These are phyloP conservation scores for Kuraishia ogatae DNA, from an alignment of 805 yeast genomes.

Conservation along the genomic window DNA sequence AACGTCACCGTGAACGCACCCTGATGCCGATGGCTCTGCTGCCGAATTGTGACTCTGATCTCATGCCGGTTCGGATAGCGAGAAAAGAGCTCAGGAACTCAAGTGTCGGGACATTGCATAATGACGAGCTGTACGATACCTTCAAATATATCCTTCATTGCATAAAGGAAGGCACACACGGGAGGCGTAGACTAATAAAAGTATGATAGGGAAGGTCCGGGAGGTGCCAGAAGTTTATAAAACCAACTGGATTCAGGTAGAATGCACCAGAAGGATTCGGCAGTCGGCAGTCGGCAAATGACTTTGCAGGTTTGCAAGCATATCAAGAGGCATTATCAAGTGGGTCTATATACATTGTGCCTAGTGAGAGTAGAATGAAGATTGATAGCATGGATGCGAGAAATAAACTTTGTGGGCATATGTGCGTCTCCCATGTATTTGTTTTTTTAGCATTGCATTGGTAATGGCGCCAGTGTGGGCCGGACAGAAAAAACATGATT, in stretches of 20 bases:
- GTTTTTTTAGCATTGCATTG: neutral
- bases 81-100: neutral
- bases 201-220: neutral
- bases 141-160: no score
- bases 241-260: neutral
- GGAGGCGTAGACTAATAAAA: no score
- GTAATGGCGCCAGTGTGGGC: neutral
- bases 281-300: no score
- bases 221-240: neutral
- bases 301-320: no score
- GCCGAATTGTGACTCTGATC: neutral
- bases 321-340: neutral
- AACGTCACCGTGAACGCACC: no score
- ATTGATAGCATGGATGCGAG: neutral
- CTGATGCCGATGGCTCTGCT: neutral
- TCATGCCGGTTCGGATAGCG: neutral
- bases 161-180: no score
- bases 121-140: no score
- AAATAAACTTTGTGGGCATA: neutral
- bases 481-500: neutral
- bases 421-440: neutral
- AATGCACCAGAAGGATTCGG: neutral
- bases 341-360: neutral
- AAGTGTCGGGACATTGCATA: no score
- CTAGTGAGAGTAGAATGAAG: neutral